Conservation (phyloP, 108 stramenopile genomes). For the Schizochytrium sp. region DNA sequence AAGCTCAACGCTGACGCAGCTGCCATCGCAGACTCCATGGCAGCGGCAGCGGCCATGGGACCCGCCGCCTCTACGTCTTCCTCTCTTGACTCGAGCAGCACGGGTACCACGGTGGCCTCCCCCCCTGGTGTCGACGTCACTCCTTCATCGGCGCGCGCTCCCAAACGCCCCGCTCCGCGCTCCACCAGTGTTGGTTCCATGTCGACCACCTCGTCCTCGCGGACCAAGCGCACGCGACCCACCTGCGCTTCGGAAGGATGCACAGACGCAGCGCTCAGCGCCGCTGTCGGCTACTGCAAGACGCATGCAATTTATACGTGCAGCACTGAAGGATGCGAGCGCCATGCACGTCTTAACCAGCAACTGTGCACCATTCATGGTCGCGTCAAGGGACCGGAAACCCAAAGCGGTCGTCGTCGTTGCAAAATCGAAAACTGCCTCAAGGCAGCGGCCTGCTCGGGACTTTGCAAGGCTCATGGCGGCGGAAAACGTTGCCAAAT, state of each 20-base stretch:
- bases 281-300: background rate
- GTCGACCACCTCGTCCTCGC: background rate
- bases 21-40: background rate
- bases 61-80: background rate
- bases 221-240: background rate
- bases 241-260: background rate
- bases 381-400: background rate
- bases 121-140: background rate
- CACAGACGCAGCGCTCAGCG: background rate
- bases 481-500: background rate
- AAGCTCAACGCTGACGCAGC: background rate
- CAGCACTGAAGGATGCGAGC: constrained; percentile 53
- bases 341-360: constrained; percentile 67
- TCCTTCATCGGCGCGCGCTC: background rate
- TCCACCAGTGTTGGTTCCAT: background rate
- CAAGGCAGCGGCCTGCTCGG: constrained; percentile 2
- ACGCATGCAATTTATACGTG: background rate
- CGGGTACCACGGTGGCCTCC: too few species aligned
- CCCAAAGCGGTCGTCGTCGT: background rate
- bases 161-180: background rate
- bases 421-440: constrained; percentile 65
- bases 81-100: too few species aligned
- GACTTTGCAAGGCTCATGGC: background rate
- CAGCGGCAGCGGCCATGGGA: background rate
- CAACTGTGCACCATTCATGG: background rate